Evolutionary conservation across 2,329 filamentous ascomycete species (phyloP).

Genomic region (Cytospora schulzeri): DNA sequence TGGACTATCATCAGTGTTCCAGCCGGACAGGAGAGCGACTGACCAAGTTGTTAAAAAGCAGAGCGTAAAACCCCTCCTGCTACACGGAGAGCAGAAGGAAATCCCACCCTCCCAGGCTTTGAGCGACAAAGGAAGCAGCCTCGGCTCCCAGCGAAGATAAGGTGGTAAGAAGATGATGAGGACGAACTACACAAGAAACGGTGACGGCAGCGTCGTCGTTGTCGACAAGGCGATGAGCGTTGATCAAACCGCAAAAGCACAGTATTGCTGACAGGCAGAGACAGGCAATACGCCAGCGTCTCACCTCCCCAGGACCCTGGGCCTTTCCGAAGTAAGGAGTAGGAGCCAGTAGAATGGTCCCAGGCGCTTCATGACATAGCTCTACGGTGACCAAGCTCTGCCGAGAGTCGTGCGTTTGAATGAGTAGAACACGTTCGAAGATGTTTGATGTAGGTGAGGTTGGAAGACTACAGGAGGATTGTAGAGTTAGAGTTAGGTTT

Average conservation of each 20-base stretch:
- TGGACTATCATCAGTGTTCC: not conserved
- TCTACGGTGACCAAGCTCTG: not conserved
- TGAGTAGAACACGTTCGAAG: not conserved
- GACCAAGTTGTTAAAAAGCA: not conserved
- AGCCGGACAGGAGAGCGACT: not conserved
- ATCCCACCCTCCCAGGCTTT: constrained; percentile 10
- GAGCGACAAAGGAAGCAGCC: constrained; percentile 1
- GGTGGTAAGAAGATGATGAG: not conserved
- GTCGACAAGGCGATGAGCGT: no score
- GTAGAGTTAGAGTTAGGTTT: not conserved
- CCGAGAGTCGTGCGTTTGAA: not conserved
- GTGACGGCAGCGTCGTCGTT: not conserved
- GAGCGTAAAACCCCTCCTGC: not conserved
- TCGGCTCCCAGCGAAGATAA: not conserved
- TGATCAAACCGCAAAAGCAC: not conserved
- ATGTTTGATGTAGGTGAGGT: not conserved
- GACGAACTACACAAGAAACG: not conserved
- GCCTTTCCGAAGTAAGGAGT: not conserved
- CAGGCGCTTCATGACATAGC: constrained; percentile 7
- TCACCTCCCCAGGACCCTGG: constrained; percentile 12
- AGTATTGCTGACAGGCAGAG: constrained; percentile 13
- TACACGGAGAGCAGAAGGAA: not conserved
- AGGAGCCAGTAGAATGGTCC: constrained; percentile 9
- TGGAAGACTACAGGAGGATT: not conserved
- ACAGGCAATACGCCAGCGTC: constrained; percentile 8